Percentiles rank a stretch among this genome's conserved stretches.
Evolutionary conservation across 2,329 filamentous ascomycete genomes (phyloP).

Genomic region (Truncatella angustata): DNA sequence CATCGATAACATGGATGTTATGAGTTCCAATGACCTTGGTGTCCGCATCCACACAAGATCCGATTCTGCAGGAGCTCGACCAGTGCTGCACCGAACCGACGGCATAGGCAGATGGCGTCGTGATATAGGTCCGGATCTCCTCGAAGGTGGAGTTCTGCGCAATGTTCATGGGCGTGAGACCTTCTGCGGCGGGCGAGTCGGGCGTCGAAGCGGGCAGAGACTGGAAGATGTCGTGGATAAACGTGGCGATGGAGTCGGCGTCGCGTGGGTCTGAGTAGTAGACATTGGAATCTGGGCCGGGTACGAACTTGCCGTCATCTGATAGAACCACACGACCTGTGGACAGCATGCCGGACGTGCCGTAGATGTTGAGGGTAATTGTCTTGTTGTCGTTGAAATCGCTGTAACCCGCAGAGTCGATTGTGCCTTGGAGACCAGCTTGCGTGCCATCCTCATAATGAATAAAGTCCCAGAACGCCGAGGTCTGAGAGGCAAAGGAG

Average conservation of each 20-base stretch:
- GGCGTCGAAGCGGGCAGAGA: conserved; percentile 31
- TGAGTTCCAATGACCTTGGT: conserved; percentile 45
- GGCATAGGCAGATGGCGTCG: conserved; percentile 44
- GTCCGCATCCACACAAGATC: conserved; percentile 45
- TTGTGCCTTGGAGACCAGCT: conserved; percentile 50
- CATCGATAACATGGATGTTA: conserved; percentile 52
- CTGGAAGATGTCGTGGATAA: conserved; percentile 50
- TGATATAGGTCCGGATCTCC: conserved; percentile 49
- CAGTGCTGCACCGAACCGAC: conserved; percentile 51
- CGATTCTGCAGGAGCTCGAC: conserved; percentile 51
- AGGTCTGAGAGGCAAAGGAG: conserved; percentile 50
- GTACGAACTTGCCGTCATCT: conserved; percentile 37
- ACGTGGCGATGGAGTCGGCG: conserved; percentile 44
- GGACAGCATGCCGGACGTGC: conserved; percentile 52
- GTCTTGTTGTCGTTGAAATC: conserved; percentile 40
- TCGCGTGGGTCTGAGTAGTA: conserved; percentile 49
- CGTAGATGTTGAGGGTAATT: conserved; percentile 56
- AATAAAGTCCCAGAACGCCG: conserved; percentile 51
- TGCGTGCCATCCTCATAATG: conserved; percentile 37
- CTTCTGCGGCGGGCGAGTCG: conserved; percentile 27
- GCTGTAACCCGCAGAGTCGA: conserved; percentile 44
- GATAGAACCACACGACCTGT: conserved; percentile 42
- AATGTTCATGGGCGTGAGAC: conserved; percentile 48
- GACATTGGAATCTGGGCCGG: conserved; percentile 37
- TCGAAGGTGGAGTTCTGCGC: conserved; percentile 41